Evolutionary conservation across 192 early-diverging fungal species (phyloP).

Genomic region (Ambispora gerdemannii): DNA sequence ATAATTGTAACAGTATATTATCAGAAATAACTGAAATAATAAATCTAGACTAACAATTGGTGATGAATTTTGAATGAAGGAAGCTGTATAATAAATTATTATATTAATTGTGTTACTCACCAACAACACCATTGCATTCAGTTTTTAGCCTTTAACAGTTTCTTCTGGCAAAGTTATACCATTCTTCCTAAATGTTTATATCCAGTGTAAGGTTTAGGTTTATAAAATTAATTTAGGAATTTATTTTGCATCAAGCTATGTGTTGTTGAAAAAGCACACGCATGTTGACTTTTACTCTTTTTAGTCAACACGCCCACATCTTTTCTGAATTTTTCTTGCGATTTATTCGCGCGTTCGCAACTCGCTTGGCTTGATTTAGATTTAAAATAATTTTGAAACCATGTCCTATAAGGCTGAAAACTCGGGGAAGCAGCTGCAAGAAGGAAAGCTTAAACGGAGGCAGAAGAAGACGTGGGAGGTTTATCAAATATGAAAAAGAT

Average conservation of each 20-base stretch:
- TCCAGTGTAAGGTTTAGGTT: constrained; percentile 87
- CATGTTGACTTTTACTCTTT: too few relatives aligned
- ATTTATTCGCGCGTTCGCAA: too few relatives aligned
- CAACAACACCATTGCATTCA: constrained; percentile 90
- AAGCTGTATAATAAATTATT: too few relatives aligned
- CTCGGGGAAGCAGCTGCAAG: neutral
- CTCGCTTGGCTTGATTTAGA: too few relatives aligned
- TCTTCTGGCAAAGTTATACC: constrained; percentile 86
- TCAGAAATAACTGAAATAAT: constrained; percentile 69
- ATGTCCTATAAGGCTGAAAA: constrained; percentile 1
- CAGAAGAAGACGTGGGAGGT: neutral
- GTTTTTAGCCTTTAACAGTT: constrained; percentile 76
- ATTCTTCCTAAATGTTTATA: constrained; percentile 92
- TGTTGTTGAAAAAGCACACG: too few relatives aligned
- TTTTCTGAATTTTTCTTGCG: too few relatives aligned
- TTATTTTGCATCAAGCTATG: too few relatives aligned
- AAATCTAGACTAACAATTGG: constrained; percentile 95
- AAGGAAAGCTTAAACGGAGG: neutral
- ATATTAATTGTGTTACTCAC: too few relatives aligned
- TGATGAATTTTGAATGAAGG: constrained; percentile 97
- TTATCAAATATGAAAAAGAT: neutral
- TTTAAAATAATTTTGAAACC: too few relatives aligned
- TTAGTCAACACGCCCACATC: too few relatives aligned
- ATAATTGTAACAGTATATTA: too few relatives aligned
- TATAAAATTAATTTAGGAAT: constrained; percentile 78